Evolutionary conservation across 2,329 filamentous ascomycete species (phyloP), one percentile per base, ranked within the genome.

Genomic region (Dothideomycetes sp.): DNA sequence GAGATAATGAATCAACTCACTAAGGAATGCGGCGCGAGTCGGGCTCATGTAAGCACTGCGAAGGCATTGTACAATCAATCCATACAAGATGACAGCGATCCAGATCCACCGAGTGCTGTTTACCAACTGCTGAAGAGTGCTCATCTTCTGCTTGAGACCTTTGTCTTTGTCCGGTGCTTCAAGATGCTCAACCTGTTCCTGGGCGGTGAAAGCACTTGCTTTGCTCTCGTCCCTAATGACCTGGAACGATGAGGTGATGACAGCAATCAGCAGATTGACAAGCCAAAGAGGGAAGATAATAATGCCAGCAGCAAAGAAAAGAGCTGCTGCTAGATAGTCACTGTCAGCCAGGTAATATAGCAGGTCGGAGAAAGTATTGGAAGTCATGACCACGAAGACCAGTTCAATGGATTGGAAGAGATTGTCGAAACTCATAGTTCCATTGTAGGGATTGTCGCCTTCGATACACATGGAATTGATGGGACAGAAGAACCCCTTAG

Each of bases 211-310:
- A 3, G 93, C 91, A 64, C 88, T 95, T 22, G 82, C 80, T 61
- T 83, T 88, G 64, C 86, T 94, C 59, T 98, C 91, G 65, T 98
- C 93, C 48, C 91, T 78, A 52, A 98, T 98, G 49, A 98, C 84
- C 59, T 98, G 91, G 56, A 98, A 98, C 1, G 89, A 95, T 4
- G 91, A 94, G 0, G 91, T 98, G 57, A 98, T 98, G 53, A 98
- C 91, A 3, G 91, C 91, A 55, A 98, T 94, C 33, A 82, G 63
- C 64, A 98, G 75, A 60, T 95, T 96, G 48, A 93, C 87, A 54
- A 98, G 75, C 91, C 91, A 98, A 35, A 98, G 71, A 68, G 86
- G 91, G 71, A 98, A 76, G 49, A 98, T 85, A 54, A 98, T 79
- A 57, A 94, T 89, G 1, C 71, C 77, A 42, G 67, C 65, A 28